Conservation (phyloP, 257 asterid species). For the Lavandula angustifolia region DNA sequence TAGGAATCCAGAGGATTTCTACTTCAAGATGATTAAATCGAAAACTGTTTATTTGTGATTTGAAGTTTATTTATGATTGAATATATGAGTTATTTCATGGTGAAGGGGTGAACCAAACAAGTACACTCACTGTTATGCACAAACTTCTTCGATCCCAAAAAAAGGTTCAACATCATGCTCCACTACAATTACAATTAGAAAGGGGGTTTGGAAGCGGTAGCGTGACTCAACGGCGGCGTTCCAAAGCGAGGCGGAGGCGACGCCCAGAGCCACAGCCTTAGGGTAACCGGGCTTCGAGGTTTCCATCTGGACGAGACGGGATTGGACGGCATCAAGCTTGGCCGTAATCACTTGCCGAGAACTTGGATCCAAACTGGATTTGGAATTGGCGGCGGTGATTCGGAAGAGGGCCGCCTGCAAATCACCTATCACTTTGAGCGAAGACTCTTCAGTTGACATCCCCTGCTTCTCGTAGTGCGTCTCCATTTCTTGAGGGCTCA, state of each 20-base stretch:
- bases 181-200: constrained; percentile 10
- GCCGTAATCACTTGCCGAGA: constrained; percentile 41
- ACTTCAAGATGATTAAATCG: constrained; percentile 73
- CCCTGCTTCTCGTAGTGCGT: constrained; percentile 83
- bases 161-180: too few species aligned
- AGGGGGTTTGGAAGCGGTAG: constrained; percentile 40
- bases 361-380: background rate
- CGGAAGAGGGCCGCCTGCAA: constrained; percentile 77
- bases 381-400: constrained; percentile 39
- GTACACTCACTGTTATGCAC: too few species aligned
- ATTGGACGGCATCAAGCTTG: constrained; percentile 66
- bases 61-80: background rate
- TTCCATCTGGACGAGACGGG: constrained; percentile 64
- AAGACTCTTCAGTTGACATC: constrained; percentile 70
- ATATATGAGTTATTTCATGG: constrained; percentile 27
- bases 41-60: constrained; percentile 44
- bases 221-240: constrained; percentile 49
- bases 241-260: constrained; percentile 66
- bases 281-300: constrained; percentile 75
- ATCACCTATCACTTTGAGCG: constrained; percentile 78
- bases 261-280: constrained; percentile 66
- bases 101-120: constrained; percentile 76
- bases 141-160: too few species aligned
- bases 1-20: constrained; percentile 91
- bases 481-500: constrained; percentile 71